A percentile compares a stretch with the other conserved stretches of the same genome.
Conservation (phyloP, 2,329 filamentous ascomycete genomes). For the Aureobasidium sp. region DNA sequence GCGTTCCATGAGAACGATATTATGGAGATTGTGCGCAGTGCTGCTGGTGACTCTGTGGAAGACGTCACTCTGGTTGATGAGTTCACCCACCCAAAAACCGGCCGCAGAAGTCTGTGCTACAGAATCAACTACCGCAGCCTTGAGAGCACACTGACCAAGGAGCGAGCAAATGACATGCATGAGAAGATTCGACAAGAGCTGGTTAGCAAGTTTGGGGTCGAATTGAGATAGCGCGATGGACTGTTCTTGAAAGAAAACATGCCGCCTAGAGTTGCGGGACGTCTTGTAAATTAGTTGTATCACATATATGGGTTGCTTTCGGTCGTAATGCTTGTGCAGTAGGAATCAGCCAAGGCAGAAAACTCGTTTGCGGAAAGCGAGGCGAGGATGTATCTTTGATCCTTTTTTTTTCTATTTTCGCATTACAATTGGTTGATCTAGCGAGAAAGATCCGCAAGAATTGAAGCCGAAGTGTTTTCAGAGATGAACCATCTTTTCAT, state of each 20-base stretch:
- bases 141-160: slow-evolving; percentile 80
- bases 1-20: slow-evolving; percentile 88
- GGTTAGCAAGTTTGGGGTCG: slow-evolving; percentile 65
- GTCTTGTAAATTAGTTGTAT: slow-evolving; percentile 10
- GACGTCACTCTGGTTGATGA: slow-evolving; percentile 78
- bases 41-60: slow-evolving; percentile 77
- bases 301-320: not conserved
- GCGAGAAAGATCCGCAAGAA: not conserved
- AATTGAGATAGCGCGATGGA: slow-evolving; percentile 53
- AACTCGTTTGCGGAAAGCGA: not conserved
- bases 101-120: slow-evolving; percentile 79
- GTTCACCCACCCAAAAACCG: slow-evolving; percentile 81
- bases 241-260: not conserved
- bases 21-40: slow-evolving; percentile 85
- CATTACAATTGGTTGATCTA: slow-evolving; percentile 13
- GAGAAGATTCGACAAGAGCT: slow-evolving; percentile 56
- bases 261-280: not conserved
- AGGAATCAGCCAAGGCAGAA: not conserved
- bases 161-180: slow-evolving; percentile 71
- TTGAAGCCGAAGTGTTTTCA: not conserved
- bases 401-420: not conserved
- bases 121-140: slow-evolving; percentile 88
- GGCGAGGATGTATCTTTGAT: slow-evolving; percentile 5
- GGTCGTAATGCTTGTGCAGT: not conserved
- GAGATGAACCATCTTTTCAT: not conserved